Evolutionary conservation across 2,329 filamentous ascomycete genomes (phyloP).

Genomic region (Ophiostoma populinum): DNA sequence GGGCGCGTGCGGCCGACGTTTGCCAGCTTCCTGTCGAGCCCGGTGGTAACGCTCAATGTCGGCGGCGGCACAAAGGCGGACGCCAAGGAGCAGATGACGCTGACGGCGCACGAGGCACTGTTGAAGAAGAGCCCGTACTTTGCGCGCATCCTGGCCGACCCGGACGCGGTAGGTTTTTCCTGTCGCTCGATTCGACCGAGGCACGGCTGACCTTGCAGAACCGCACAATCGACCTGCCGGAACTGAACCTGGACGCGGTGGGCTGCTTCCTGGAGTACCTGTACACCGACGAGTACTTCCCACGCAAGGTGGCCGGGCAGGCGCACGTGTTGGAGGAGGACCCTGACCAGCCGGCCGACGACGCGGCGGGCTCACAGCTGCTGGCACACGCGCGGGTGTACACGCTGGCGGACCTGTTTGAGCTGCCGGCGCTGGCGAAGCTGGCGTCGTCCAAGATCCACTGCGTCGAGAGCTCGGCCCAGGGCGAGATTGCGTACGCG

Average conservation of each 20-base stretch:
- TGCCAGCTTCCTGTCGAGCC: slow-evolving; percentile 46
- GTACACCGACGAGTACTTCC: slow-evolving; percentile 79
- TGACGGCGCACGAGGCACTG: slow-evolving; percentile 67
- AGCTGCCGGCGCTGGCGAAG: slow-evolving; percentile 48
- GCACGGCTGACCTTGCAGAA: slow-evolving; percentile 22
- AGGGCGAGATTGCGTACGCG: slow-evolving; percentile 82
- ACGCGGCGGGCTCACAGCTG: slow-evolving; percentile 66
- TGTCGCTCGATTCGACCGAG: too few relatives aligned
- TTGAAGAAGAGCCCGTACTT: slow-evolving; percentile 63
- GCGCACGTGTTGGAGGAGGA: slow-evolving; percentile 50
- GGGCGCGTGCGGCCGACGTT: slow-evolving; percentile 25
- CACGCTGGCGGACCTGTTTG: slow-evolving; percentile 69
- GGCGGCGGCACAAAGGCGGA: slow-evolving; percentile 22
- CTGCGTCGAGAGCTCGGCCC: slow-evolving; percentile 71
- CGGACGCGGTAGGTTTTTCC: slow-evolving; percentile 36
- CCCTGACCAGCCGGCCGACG: slow-evolving; percentile 44
- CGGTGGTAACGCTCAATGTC: slow-evolving; percentile 50
- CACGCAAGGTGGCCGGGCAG: slow-evolving; percentile 43
- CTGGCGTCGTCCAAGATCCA: slow-evolving; percentile 83
- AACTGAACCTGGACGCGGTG: slow-evolving; percentile 55
- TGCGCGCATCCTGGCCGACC: slow-evolving; percentile 40
- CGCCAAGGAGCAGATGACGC: slow-evolving; percentile 30
- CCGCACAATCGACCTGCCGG: slow-evolving; percentile 49
- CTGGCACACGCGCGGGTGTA: slow-evolving; percentile 82
- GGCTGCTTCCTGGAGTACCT: slow-evolving; percentile 70